phyloP scores from a whole-genome alignment of 1,284 basidiomycete species.

The Rhodofomes roseus region DNA sequence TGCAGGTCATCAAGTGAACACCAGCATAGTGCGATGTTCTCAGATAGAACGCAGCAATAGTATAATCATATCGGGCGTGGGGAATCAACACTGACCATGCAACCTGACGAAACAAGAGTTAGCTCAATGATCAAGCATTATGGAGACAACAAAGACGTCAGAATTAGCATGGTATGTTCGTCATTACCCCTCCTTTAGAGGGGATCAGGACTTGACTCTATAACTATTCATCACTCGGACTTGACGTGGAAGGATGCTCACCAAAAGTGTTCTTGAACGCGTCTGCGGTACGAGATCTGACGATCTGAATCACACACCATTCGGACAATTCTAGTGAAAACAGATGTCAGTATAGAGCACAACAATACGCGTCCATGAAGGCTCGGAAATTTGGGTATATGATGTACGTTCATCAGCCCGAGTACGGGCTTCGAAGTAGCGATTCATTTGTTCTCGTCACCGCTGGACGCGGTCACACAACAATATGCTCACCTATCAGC shows the following conservation, averaged over 20 bases:
- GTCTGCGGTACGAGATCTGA: background rate
- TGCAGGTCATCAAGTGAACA: slow-evolving; percentile 9
- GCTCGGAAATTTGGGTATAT: slow-evolving; percentile 90
- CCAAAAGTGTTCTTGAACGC: slow-evolving; percentile 16
- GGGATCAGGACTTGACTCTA: slow-evolving; percentile 86
- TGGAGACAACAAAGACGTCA: slow-evolving; percentile 41
- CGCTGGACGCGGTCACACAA: slow-evolving; percentile 16
- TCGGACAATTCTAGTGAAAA: background rate
- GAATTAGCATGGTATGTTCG: slow-evolving; percentile 83
- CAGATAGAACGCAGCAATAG: slow-evolving; percentile 1
- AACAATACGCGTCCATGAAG: slow-evolving; percentile 10
- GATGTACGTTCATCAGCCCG: slow-evolving; percentile 58
- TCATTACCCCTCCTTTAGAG: slow-evolving; percentile 70
- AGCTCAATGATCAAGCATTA: background rate
- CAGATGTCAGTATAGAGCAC: background rate
- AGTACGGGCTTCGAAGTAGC: slow-evolving; percentile 70
- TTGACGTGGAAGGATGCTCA: slow-evolving; percentile 32
- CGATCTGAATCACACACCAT: background rate
- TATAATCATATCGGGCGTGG: slow-evolving; percentile 17
- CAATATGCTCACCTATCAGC: slow-evolving; percentile 28
- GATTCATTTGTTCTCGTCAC: slow-evolving; percentile 75
- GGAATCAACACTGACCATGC: slow-evolving; percentile 9
- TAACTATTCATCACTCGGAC: slow-evolving; percentile 57
- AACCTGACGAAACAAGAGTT: background rate
- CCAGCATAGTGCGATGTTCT: background rate